Evolutionary conservation across 805 yeast genomes (phyloP).

Genomic region (Suhomyces canberraensis): DNA sequence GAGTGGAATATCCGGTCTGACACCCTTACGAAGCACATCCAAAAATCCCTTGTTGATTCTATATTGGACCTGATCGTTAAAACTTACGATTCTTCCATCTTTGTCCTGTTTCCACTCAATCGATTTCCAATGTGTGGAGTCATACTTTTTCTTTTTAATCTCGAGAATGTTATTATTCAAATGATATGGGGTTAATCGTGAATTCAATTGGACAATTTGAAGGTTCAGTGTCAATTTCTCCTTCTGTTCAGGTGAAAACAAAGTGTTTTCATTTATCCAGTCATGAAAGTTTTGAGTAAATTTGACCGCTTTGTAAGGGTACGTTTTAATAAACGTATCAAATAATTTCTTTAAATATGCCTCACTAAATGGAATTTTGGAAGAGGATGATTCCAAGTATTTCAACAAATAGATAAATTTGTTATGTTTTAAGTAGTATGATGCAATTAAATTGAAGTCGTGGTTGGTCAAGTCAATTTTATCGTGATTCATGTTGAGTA

Average conservation of each 20-base stretch:
- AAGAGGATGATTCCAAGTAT: conserved; percentile 18
- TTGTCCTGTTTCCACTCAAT: conserved; percentile 14
- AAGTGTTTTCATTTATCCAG: conserved; percentile 16
- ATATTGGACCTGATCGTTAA: conserved; percentile 25
- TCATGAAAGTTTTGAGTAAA: conserved; percentile 17
- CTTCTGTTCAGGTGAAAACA: conserved; percentile 11
- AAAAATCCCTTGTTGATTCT: conserved; percentile 31
- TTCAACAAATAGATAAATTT: conserved; percentile 28
- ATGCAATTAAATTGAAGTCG: conserved; percentile 21
- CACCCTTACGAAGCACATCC: conserved; percentile 31
- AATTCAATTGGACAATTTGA: conserved; percentile 17
- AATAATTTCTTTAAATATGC: conserved; percentile 23
- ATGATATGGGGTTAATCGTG: conserved; percentile 27
- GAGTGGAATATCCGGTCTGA: conserved; percentile 32
- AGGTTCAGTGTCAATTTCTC: conserved; percentile 12
- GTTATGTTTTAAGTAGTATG: conserved; percentile 23
- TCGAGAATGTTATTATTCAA: conserved; percentile 11
- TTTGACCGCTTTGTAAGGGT: conserved; percentile 28
- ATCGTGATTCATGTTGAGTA: conserved; percentile 26
- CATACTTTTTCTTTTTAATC: conserved; percentile 22
- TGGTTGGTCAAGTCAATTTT: conserved; percentile 11
- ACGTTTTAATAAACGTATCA: conserved; percentile 30
- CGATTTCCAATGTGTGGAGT: conserved; percentile 21
- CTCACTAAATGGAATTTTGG: conserved; percentile 18
- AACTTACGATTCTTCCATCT: conserved; percentile 12